Base-by-base conservation (phyloP, 108 stramenopile species). In the Cyclotella kingstonii region DNA sequence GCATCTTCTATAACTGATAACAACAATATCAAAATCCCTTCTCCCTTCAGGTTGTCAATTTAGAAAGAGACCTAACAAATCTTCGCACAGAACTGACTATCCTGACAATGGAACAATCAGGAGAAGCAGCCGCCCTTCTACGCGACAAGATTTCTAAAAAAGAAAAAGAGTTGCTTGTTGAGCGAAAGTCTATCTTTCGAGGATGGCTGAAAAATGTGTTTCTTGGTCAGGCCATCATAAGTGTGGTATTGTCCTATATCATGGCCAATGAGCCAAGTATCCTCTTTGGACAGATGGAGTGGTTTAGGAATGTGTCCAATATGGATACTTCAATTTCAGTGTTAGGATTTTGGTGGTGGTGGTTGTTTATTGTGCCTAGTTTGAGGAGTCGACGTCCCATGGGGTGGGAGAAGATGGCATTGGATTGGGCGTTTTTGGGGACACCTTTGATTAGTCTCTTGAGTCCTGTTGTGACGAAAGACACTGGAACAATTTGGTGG, bases 301-400 rank as follows among this genome's bases (percentile, higher is more conserved):
- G 90, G 90, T 94, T 64, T 48, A 66, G 79, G 36, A 69, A 69
- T 48, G 47, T 78, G 52, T 47, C 68, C 36, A 79, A 85, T 52
- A 82, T 91, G 84, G 91, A 95, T 43, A 82, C 94, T 0, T 82
- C 89, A 23, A 90, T 98, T 54, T 60, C 70, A 22, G 97, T 96
- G 5, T 60, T 98, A 40, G 97, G 96, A 48, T 98, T 96, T 60
- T 98, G 97, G 97, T 93, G 90, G 80, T 95, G 96, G 80, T 98
- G 97, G 97, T 80, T 98, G 17, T 98, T 98, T 73, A 93, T 96
- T 48, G 89, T 98, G 28, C 97, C 97, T 22, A 90, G 87, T 25
- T 71, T 98, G 29, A 66, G 97, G 9, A 84, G 85, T 40, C 80
- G 95, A 22, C 83, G 93, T 36, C 97, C 97, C 9, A 67, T 61